Conservation (phyloP, 2,329 filamentous ascomycete species). For the Westerdykella ornata region DNA sequence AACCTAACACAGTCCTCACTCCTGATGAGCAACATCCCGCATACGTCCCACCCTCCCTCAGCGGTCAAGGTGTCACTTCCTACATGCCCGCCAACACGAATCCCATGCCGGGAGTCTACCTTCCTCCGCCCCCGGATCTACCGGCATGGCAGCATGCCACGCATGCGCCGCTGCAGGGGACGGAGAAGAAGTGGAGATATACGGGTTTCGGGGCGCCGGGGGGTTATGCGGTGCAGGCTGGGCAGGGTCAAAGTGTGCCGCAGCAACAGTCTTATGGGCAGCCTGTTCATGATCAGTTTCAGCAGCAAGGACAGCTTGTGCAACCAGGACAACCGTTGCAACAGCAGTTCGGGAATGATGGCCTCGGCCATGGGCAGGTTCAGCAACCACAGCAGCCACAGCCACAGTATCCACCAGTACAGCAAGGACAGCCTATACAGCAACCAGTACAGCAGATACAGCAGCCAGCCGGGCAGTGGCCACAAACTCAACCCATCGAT, state of each 20-base stretch:
- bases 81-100: constrained; percentile 32
- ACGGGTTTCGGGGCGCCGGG: constrained; percentile 25
- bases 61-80: constrained; percentile 29
- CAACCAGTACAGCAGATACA: not conserved
- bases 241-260: constrained; percentile 11
- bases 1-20: constrained; percentile 19
- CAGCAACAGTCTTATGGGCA: constrained; percentile 13
- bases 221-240: constrained; percentile 20
- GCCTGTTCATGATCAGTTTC: constrained; percentile 11
- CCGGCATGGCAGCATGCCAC: constrained; percentile 35
- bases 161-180: constrained; percentile 29
- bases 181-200: constrained; percentile 28
- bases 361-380: constrained; percentile 1
- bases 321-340: constrained; percentile 8
- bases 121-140: constrained; percentile 33
- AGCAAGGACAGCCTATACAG: not conserved
- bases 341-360: constrained; percentile 1
- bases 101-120: constrained; percentile 31
- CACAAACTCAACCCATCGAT: constrained; percentile 1
- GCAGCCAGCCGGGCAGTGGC: not conserved
- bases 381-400: constrained; percentile 1
- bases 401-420: constrained; percentile 2
- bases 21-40: constrained; percentile 30
- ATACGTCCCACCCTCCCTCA: constrained; percentile 29
- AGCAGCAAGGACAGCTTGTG: constrained; percentile 7